Evolutionary conservation across 83 land plant genomes (phyloP).

Genomic region (Picea abies): DNA sequence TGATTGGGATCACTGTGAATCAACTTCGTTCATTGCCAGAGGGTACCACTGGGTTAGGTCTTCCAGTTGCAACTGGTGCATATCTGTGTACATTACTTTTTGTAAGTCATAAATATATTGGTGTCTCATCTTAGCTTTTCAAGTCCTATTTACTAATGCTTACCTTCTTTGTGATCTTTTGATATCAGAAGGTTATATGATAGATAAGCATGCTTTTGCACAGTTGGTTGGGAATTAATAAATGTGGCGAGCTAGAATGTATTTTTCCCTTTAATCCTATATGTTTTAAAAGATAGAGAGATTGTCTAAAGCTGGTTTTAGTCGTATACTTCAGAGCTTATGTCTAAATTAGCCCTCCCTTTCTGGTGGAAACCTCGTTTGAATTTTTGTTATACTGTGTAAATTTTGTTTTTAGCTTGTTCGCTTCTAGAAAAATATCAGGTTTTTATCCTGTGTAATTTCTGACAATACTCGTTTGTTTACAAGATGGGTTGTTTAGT

Average conservation of each 20-base stretch:
- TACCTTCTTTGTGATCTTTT: slow-evolving; percentile 20
- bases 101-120: slow-evolving; percentile 52
- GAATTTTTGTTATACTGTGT: neutral
- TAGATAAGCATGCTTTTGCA: neutral
- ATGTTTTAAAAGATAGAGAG: too few species aligned
- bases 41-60: slow-evolving; percentile 70
- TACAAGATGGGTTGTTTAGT: too few species aligned
- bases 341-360: too few species aligned
- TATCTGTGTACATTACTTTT: slow-evolving; percentile 81
- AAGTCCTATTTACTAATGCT: neutral
- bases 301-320: too few species aligned
- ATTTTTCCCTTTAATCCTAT: neutral
- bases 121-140: neutral
- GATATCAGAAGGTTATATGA: neutral
- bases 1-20: slow-evolving; percentile 91
- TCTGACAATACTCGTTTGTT: neutral
- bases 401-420: neutral
- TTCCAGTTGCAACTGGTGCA: slow-evolving; percentile 76
- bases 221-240: neutral
- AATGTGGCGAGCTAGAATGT: neutral
- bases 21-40: slow-evolving; percentile 80
- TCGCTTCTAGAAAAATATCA: neutral
- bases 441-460: neutral
- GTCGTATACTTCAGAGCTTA: too few species aligned
- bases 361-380: neutral